Evolutionary conservation across 2,329 filamentous ascomycete genomes (phyloP).

Genomic region (Xylogone sp.): DNA sequence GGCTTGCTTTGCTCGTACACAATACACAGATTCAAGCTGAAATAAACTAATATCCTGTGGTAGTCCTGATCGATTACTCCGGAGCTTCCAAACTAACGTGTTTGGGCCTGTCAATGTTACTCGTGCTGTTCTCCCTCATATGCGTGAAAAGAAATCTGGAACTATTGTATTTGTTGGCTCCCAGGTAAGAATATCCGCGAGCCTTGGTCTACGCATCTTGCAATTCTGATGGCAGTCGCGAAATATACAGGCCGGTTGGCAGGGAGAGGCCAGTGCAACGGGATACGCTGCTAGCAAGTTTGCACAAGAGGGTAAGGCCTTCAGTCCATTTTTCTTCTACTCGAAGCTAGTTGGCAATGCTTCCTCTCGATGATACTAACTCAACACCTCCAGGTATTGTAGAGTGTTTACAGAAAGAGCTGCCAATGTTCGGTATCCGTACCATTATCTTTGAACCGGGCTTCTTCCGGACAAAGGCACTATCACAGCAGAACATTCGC

Average conservation of each 20-base stretch:
- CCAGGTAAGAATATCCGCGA: no score
- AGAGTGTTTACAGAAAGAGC: constrained; percentile 11
- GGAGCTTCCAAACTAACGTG: no score
- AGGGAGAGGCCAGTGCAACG: constrained; percentile 2
- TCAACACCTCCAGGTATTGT: constrained; percentile 11
- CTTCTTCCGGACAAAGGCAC: constrained; percentile 45
- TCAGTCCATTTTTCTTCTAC: no score
- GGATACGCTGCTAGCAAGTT: constrained; percentile 13
- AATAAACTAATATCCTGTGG: no score
- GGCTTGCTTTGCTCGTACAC: no score
- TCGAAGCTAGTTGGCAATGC: no score
- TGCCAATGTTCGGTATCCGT: constrained; percentile 9
- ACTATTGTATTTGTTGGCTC: constrained; percentile 20
- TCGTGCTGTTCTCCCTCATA: constrained; percentile 42
- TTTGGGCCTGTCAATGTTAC: constrained; percentile 47
- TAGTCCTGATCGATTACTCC: no score
- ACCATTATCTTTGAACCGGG: constrained; percentile 40
- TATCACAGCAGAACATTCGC: constrained; percentile 4
- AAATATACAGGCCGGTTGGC: no score
- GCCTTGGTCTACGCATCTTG: no score
- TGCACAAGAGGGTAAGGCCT: constrained; percentile 11
- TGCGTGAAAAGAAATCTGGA: constrained; percentile 38
- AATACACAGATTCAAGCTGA: no score
- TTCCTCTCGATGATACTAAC: no score
- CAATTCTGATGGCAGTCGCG: no score